A percentile compares a stretch with the other conserved stretches of the same genome.
phyloP scores from a whole-genome alignment of 2,329 filamentous ascomycete genomes.

The Chrysoporthe puriensis region DNA sequence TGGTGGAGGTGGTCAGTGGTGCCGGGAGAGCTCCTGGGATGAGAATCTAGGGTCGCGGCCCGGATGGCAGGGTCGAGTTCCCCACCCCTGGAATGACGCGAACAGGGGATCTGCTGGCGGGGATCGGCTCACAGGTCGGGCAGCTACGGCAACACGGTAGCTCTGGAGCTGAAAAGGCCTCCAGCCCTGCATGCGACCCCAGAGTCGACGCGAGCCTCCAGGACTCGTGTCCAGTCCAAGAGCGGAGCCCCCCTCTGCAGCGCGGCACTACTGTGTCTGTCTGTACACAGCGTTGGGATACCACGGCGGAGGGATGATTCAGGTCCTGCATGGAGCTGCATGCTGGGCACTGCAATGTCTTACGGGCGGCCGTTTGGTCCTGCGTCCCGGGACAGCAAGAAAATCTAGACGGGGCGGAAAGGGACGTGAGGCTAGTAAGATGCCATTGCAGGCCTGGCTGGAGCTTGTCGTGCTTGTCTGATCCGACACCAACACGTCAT shows the following conservation, averaged over 20 bases:
- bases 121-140: not conserved
- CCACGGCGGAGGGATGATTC: not conserved
- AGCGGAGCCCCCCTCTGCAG: not conserved
- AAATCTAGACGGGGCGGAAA: not conserved
- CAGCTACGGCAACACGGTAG: not conserved
- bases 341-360: not conserved
- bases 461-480: not conserved
- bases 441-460: not conserved
- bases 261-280: not conserved
- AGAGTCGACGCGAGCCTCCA: not conserved
- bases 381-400: not conserved
- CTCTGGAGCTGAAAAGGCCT: not conserved
- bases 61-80: not conserved
- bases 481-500: not conserved
- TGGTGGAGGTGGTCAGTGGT: not conserved
- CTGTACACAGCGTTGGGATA: too few species aligned
- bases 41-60: not conserved
- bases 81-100: not conserved
- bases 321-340: not conserved
- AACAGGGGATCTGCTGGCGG: not conserved
- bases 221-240: not conserved
- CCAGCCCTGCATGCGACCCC: not conserved
- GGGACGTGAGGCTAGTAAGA: not conserved
- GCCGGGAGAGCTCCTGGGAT: not conserved
- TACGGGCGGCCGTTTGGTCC: not conserved